Conservation (phyloP, 306 rosid species). For the Oemleria cerasiformis region DNA sequence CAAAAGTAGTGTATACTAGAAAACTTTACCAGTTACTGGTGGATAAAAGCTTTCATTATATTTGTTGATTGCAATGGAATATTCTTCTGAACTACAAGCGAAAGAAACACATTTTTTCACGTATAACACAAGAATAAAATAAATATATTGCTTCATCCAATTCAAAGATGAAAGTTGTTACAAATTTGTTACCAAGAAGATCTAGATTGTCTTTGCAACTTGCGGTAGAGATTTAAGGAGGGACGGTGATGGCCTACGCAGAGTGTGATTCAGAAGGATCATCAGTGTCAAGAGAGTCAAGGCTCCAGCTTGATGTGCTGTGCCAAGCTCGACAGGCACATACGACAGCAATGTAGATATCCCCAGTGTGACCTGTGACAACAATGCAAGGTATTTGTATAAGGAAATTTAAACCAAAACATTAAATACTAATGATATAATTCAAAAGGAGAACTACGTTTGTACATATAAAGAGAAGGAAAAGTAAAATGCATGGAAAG, state of each 20-base stretch:
- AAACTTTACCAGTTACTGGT: too few relatives aligned
- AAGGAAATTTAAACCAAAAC: not conserved
- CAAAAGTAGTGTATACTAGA: too few relatives aligned
- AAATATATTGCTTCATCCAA: not conserved
- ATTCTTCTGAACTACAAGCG: too few relatives aligned
- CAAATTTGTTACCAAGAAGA: not conserved
- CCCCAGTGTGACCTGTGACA: conserved; percentile 19
- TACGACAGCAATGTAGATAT: conserved; percentile 70
- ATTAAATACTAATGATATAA: not conserved
- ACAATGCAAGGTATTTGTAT: not conserved
- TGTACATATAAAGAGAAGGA: not conserved
- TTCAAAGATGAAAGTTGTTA: not conserved
- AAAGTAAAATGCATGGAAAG: not conserved
- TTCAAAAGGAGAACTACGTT: not conserved
- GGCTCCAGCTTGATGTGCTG: conserved; percentile 93
- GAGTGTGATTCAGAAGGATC: conserved; percentile 68
- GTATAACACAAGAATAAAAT: not conserved
- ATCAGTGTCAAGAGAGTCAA: conserved; percentile 65
- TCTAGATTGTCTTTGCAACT: conserved; percentile 47
- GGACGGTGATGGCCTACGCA: conserved; percentile 57
- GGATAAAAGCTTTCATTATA: too few relatives aligned
- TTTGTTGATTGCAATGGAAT: too few relatives aligned
- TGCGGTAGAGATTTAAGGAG: conserved; percentile 76
- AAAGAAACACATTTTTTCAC: not conserved
- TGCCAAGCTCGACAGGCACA: conserved; percentile 80